A percentile compares a stretch with the other conserved stretches of the same genome.
phyloP scores from a whole-genome alignment of 495 filamentous ascomycete genomes.

The Tuber magnatum region DNA sequence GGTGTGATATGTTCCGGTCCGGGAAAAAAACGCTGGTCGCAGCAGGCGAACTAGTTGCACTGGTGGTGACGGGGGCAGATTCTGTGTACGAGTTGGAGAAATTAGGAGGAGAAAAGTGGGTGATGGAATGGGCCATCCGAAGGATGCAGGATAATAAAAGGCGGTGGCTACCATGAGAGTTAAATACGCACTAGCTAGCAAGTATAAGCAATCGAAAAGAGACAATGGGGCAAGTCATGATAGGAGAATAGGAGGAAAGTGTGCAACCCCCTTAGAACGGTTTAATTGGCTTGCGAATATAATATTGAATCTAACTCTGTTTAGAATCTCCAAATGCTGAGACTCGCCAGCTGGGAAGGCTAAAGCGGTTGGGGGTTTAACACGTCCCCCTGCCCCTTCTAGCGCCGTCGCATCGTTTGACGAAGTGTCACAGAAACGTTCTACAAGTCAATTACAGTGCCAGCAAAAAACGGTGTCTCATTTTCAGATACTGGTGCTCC shows the following conservation, averaged over 20 bases:
- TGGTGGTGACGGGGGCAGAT: no score
- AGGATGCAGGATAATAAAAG: neutral
- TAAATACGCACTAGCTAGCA: neutral
- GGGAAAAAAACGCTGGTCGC: neutral
- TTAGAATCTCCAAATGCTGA: neutral
- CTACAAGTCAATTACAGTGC: no score
- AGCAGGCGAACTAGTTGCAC: neutral
- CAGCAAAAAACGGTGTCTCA: no score
- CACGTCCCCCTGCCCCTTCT: no score
- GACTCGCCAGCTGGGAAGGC: no score
- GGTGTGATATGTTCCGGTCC: neutral
- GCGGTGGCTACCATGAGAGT: rapidly evolving
- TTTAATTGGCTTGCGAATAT: no score
- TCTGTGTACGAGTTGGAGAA: neutral
- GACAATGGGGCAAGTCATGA: neutral
- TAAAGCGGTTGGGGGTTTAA: no score
- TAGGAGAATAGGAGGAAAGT: neutral
- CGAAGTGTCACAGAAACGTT: neutral
- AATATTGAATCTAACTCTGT: no score
- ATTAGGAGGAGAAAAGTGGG: neutral
- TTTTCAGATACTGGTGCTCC: no score
- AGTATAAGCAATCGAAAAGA: neutral
- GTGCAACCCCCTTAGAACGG: neutral
- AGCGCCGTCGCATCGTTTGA: no score
- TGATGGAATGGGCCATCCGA: no score